Evolutionary conservation across 1,284 basidiomycete species (phyloP).

Genomic region (Dichomitus squalens): DNA sequence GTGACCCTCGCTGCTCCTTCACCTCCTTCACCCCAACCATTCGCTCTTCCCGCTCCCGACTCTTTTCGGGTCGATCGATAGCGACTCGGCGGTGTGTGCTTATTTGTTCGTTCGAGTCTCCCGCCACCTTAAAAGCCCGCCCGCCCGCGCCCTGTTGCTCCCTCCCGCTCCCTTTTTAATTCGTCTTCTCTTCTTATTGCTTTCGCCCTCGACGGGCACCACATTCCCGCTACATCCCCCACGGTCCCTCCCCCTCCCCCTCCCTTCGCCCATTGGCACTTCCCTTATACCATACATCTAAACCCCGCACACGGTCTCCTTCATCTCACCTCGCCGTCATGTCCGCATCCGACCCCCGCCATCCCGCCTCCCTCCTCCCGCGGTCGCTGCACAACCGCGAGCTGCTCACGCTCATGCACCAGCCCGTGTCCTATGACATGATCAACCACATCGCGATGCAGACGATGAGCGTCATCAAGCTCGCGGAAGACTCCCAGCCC

Average conservation of each 20-base stretch:
- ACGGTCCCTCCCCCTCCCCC: constrained; percentile 22
- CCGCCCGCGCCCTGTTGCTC: constrained; percentile 5
- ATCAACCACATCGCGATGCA: constrained; percentile 74
- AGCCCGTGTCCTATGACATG: constrained; percentile 82
- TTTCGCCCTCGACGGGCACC: constrained; percentile 33
- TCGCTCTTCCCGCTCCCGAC: constrained; percentile 8
- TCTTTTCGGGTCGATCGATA: constrained; percentile 14
- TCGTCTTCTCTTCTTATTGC: constrained; percentile 25
- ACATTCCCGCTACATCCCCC: constrained; percentile 27
- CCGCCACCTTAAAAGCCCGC: constrained; percentile 20
- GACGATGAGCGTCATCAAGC: constrained; percentile 64
- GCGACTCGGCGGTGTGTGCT: constrained; percentile 22
- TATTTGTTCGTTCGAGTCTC: constrained; percentile 26
- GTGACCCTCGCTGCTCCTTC: constrained; percentile 5
- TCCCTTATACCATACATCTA: constrained; percentile 2
- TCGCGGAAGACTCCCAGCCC: constrained; percentile 48
- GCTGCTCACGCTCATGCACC: constrained; percentile 77
- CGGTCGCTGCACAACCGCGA: constrained; percentile 41
- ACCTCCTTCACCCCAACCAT: constrained; percentile 7
- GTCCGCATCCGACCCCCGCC: constrained; percentile 28
- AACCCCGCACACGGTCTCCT: background rate
- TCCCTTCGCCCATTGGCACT: background rate
- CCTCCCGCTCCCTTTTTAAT: constrained; percentile 21
- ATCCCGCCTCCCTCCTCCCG: constrained; percentile 30
- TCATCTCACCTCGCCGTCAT: constrained; percentile 17